These are phyloP conservation scores for Aquanectria penicillioides DNA, from an alignment of 2,329 filamentous ascomycete genomes.

Conservation along the genomic window DNA sequence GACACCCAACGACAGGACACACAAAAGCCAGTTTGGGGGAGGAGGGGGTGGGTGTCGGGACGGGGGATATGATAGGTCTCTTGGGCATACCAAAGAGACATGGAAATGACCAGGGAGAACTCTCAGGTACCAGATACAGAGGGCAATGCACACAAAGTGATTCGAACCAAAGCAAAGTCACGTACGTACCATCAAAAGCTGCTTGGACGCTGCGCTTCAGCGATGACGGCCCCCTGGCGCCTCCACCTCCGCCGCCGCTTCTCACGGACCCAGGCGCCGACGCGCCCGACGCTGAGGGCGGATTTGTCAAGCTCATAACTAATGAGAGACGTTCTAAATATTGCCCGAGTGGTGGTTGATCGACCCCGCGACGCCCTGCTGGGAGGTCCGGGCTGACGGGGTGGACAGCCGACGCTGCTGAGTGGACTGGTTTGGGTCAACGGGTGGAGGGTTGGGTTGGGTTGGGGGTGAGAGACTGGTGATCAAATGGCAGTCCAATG, in stretches of 20 bases:
- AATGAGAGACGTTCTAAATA: conserved; percentile 17
- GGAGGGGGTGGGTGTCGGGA: too few relatives aligned
- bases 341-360: conserved; percentile 6
- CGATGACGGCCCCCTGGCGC: conserved; percentile 44
- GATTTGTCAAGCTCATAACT: conserved; percentile 65
- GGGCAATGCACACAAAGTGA: conserved; percentile 22
- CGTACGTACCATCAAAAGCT: conserved; percentile 67
- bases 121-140: too few relatives aligned
- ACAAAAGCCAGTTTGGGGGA: too few relatives aligned
- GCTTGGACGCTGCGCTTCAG: conserved; percentile 69
- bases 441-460: conserved; percentile 1
- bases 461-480: conserved; percentile 17
- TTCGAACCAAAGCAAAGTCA: conserved; percentile 25
- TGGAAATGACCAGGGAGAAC: too few relatives aligned
- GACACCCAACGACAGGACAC: neutral
- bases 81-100: too few relatives aligned
- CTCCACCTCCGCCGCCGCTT: conserved; percentile 40
- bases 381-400: conserved; percentile 15
- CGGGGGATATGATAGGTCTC: conserved; percentile 6
- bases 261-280: conserved; percentile 60
- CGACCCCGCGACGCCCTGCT: conserved; percentile 1
- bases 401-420: conserved; percentile 19
- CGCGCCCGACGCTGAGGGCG: conserved; percentile 60
- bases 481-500: conserved; percentile 17
- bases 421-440: conserved; percentile 9